These are phyloP conservation scores for Umbilicus rupestris DNA, from an alignment of 164 flowering plant species.

Conservation along the genomic window DNA sequence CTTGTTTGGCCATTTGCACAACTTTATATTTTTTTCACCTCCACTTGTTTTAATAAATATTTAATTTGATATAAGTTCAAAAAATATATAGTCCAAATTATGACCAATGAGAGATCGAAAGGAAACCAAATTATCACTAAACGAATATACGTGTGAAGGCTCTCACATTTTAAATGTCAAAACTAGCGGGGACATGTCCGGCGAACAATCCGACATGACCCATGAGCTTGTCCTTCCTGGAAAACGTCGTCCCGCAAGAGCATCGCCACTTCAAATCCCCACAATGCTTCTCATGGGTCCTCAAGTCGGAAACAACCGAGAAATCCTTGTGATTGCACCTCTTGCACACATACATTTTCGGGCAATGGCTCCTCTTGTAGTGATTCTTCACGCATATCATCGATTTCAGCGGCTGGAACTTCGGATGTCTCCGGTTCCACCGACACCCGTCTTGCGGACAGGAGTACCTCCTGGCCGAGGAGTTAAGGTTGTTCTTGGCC, in stretches of 20 bases:
- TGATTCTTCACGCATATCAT: conserved; percentile 79
- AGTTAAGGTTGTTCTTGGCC: conserved; percentile 17
- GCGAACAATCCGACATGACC: conserved; percentile 66
- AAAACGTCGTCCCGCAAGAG: conserved; percentile 73
- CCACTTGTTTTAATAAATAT: no score
- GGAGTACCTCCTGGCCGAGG: conserved; percentile 40
- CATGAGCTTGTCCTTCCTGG: conserved; percentile 75
- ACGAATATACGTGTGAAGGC: no score
- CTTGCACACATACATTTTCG: conserved; percentile 68
- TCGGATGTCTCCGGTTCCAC: conserved; percentile 64
- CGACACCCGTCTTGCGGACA: conserved; percentile 75
- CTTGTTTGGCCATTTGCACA: no score
- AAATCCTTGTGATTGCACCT: conserved; percentile 63
- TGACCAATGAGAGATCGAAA: no score
- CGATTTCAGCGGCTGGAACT: conserved; percentile 75
- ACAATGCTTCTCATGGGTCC: conserved; percentile 88
- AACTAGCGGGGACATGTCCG: conserved; percentile 57
- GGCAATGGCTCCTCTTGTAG: conserved; percentile 77
- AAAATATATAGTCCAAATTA: no score
- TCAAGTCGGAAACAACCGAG: conserved; percentile 66
- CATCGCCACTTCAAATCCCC: conserved; percentile 71
- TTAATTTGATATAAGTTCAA: no score
- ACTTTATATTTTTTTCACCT: no score
- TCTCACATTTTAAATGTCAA: no score
- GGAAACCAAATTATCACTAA: no score